phyloP scores from a whole-genome alignment of 768 basidiomycete species.

The Mycena sanguinolenta region DNA sequence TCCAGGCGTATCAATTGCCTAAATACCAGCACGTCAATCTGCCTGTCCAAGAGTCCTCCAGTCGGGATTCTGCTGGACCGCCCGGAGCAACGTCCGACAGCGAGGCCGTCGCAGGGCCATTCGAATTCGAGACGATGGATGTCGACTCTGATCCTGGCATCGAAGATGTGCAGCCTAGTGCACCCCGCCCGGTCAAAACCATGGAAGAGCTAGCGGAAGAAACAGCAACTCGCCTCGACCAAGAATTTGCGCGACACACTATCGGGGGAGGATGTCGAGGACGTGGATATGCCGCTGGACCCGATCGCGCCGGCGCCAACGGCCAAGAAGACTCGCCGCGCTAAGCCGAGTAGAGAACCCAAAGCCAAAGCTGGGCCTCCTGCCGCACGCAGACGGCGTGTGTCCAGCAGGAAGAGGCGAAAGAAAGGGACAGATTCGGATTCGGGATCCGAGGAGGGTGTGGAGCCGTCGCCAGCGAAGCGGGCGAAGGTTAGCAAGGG shows the following conservation, averaged over 20 bases:
- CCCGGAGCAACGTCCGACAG: constrained; percentile 38
- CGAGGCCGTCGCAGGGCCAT: constrained; percentile 45
- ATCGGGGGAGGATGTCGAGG: constrained; percentile 16
- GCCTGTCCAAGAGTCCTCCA: constrained; percentile 26
- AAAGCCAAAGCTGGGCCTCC: constrained; percentile 37
- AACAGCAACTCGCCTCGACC: constrained; percentile 35
- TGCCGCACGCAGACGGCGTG: constrained; percentile 39
- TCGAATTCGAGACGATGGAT: constrained; percentile 55
- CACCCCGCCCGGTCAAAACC: constrained; percentile 50
- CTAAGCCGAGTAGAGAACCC: constrained; percentile 32
- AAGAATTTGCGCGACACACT: constrained; percentile 30
- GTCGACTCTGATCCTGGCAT: constrained; percentile 49
- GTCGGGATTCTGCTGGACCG: constrained; percentile 31
- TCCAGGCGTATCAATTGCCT: constrained; percentile 79
- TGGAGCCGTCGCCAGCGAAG: constrained; percentile 44
- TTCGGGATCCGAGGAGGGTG: constrained; percentile 37
- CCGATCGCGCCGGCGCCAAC: constrained; percentile 24
- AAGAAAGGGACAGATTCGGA: constrained; percentile 42
- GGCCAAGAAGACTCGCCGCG: constrained; percentile 27
- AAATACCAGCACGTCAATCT: constrained; percentile 60
- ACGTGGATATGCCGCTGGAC: constrained; percentile 5
- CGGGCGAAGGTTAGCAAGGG: constrained; percentile 46
- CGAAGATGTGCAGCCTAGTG: constrained; percentile 38
- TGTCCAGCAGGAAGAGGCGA: constrained; percentile 38
- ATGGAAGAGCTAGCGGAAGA: constrained; percentile 77